Conservation (phyloP, 1,284 basidiomycete genomes). For the Tausonia pullulans region DNA sequence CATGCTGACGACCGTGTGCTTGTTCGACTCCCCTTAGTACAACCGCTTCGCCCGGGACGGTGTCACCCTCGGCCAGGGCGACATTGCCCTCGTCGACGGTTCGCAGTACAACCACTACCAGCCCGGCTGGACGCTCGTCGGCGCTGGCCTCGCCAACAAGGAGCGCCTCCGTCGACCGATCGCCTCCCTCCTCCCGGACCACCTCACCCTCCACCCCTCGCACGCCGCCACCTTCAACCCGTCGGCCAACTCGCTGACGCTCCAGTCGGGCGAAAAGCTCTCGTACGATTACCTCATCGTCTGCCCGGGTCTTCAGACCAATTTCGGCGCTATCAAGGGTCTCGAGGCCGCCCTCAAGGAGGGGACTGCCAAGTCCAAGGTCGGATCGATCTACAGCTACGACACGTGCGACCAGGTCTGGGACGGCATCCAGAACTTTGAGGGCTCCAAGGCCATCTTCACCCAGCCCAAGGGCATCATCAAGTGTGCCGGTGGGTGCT, state of each 20-base stretch:
- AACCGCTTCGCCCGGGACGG: constrained; percentile 59
- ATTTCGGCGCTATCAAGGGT: constrained; percentile 52
- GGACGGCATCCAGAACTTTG: constrained; percentile 55
- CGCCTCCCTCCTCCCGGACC: constrained; percentile 54
- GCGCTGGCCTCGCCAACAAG: constrained; percentile 60
- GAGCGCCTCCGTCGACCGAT: constrained; percentile 60
- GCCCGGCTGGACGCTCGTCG: constrained; percentile 82
- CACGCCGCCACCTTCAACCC: constrained; percentile 69
- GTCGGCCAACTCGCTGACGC: constrained; percentile 55
- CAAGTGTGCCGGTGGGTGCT: constrained; percentile 74
- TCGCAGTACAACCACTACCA: constrained; percentile 35
- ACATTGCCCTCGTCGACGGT: constrained; percentile 69
- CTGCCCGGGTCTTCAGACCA: constrained; percentile 76
- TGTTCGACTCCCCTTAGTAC: constrained; percentile 42
- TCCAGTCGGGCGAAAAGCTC: constrained; percentile 57
- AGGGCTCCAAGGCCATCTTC: constrained; percentile 76
- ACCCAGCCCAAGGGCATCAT: constrained; percentile 91
- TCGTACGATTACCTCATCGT: constrained; percentile 82
- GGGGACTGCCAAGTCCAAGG: constrained; percentile 58
- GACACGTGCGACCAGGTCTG: constrained; percentile 79
- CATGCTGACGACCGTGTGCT: constrained; percentile 57
- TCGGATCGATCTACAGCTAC: constrained; percentile 87
- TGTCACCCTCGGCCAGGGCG: constrained; percentile 54
- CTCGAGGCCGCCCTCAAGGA: constrained; percentile 58
- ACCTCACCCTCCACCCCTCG: constrained; percentile 60